Evolutionary conservation across 257 asterid species (phyloP).

Genomic region (Linaria vulgaris): DNA sequence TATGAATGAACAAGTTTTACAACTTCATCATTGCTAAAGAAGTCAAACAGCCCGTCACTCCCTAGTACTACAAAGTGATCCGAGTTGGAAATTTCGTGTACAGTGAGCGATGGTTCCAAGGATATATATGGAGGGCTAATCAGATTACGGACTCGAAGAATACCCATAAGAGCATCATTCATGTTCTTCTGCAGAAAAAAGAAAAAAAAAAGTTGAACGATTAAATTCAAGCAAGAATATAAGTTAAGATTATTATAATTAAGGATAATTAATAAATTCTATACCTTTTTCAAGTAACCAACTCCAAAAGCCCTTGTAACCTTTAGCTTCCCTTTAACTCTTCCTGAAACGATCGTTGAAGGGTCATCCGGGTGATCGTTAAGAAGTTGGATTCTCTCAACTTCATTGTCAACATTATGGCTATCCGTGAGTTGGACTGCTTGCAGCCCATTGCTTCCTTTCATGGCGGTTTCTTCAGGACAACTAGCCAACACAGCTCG

Average conservation of each 20-base stretch:
- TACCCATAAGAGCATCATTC: slow-evolving; percentile 97
- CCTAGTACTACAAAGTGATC: slow-evolving; percentile 93
- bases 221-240: slow-evolving; percentile 12
- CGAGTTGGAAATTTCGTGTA: slow-evolving; percentile 62
- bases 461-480: slow-evolving; percentile 28
- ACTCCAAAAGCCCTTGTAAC: slow-evolving; percentile 98
- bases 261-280: too few relatives aligned
- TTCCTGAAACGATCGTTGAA: slow-evolving; percentile 51
- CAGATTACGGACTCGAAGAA: slow-evolving; percentile 80
- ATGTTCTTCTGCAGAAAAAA: slow-evolving; percentile 58
- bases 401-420: slow-evolving; percentile 80
- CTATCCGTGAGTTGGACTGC: slow-evolving; percentile 79
- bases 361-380: slow-evolving; percentile 83
- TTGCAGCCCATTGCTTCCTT: slow-evolving; percentile 30
- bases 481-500: slow-evolving; percentile 87
- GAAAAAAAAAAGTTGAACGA: slow-evolving; percentile 28
- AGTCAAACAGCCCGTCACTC: slow-evolving; percentile 93
- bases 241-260: background rate
- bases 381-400: slow-evolving; percentile 63
- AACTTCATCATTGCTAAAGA: slow-evolving; percentile 83
- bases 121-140: slow-evolving; percentile 89
- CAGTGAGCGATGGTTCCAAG: slow-evolving; percentile 59
- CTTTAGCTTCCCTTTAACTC: slow-evolving; percentile 84
- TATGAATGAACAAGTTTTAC: slow-evolving; percentile 71
- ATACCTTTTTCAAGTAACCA: slow-evolving; percentile 96